A percentile compares a stretch with the other conserved stretches of the same genome.
phyloP scores from a whole-genome alignment of 345 rosid species.

The Atalantia buxifolia region DNA sequence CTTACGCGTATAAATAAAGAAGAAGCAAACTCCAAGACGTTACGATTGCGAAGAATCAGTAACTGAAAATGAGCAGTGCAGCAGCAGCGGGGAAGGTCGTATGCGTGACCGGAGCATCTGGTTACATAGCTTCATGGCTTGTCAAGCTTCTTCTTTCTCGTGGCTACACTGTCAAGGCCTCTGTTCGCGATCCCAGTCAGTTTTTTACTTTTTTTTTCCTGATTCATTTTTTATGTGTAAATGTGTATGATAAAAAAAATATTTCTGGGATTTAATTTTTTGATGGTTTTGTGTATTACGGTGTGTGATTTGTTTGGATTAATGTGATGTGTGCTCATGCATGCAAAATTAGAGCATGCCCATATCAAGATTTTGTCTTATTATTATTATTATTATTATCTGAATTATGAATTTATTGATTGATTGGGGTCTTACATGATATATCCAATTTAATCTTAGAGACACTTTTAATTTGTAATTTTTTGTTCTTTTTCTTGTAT shows the following conservation, averaged over 20 bases:
- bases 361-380: neutral
- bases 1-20: neutral
- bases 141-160: slow-evolving; percentile 82
- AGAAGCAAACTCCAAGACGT: neutral
- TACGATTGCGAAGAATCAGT: neutral
- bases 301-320: neutral
- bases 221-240: neutral
- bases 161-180: slow-evolving; percentile 79
- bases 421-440: too few relatives aligned
- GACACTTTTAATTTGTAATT: neutral
- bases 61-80: slow-evolving; percentile 33
- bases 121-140: slow-evolving; percentile 91
- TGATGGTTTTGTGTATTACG: neutral
- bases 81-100: slow-evolving; percentile 48
- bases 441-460: neutral
- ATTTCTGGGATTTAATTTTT: neutral
- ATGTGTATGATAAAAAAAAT: neutral
- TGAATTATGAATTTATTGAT: neutral
- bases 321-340: neutral
- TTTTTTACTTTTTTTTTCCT: neutral
- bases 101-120: slow-evolving; percentile 90
- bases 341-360: neutral
- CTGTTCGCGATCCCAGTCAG: slow-evolving; percentile 80
- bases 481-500: neutral
- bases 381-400: neutral